Base-by-base conservation (phyloP, 805 yeast species). In the Lipomyces lipofer region DNA sequence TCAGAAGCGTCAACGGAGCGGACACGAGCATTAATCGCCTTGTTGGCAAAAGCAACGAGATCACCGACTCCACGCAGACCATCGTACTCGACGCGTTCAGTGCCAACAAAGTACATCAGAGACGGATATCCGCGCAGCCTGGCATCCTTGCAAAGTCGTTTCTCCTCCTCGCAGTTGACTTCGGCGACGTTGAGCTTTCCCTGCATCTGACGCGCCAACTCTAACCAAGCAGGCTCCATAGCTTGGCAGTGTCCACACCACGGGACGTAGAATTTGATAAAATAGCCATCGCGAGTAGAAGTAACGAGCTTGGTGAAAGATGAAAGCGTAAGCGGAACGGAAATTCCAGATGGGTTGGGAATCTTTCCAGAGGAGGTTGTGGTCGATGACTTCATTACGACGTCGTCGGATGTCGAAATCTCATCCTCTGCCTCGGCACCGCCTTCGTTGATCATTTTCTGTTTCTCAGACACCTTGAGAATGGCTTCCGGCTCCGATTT, bases 181-280 rank as follows among this genome's bases (percentile, higher is more conserved):
- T 71, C 73, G 13, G 73, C 78, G 13, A 74, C 66, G 49, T 73
- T 71, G 44, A 74, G 58, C 45, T 56, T 46, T 29, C 71, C 70
- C 51, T 64, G 59, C 52, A 66, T 58, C 38, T 57, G 44, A 12
- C 49, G 47, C 7, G 78, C 76, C 44, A 71, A 60, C 49, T 67
- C 63, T 13, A 53, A 58, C 75, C 75, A 75, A 13, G 68, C 70
- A 4, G 72, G 69, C 7, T 64, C 69, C 67, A 74, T 63, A 6
- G 61, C 63, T 15, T 50, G 56, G 59, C 76, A 75, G 60, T 72
- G 74, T 17, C 72, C 70, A 60, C 77, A 74, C 48, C 66, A 56
- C 8, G 77, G 75, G 4, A 72, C 68, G 58, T 68, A 71, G 59
- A 74, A 74, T 63, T 71, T 70, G 64, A 74, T 56, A 44, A 74